A percentile compares a stretch with the other conserved stretches of the same genome.
These are phyloP conservation scores for Rhynchospora pubera DNA, from an alignment of 176 grass and related monocot species.

Conservation along the genomic window DNA sequence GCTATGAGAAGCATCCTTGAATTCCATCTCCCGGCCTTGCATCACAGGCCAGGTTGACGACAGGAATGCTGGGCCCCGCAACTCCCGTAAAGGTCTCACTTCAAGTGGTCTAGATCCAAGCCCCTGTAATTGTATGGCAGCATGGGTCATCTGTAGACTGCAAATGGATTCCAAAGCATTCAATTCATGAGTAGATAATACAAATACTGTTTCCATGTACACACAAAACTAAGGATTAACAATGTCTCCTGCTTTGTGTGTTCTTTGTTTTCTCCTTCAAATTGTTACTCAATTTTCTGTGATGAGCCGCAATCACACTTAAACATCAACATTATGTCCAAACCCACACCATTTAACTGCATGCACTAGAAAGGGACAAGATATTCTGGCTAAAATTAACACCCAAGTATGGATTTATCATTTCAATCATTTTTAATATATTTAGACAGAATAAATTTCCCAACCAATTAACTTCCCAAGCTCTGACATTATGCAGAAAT, in stretches of 20 bases:
- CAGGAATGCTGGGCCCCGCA: not conserved
- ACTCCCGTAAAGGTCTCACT: slow-evolving; percentile 15
- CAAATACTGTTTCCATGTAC: not conserved
- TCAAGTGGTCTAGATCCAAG: slow-evolving; percentile 10
- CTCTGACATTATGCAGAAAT: not conserved
- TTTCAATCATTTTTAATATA: not conserved
- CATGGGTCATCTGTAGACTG: slow-evolving; percentile 2
- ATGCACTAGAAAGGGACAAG: not conserved
- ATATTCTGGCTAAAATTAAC: not conserved
- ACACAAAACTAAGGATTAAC: not conserved
- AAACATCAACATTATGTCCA: not conserved
- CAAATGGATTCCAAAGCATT: not conserved
- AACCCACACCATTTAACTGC: not conserved
- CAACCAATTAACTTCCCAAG: too few relatives aligned
- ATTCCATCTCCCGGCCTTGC: not conserved
- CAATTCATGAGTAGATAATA: not conserved
- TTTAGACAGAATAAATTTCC: not conserved
- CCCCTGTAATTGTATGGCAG: slow-evolving; percentile 2
- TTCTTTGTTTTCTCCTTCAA: not conserved
- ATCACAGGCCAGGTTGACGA: not conserved
- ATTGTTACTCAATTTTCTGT: not conserved
- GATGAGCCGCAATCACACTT: not conserved
- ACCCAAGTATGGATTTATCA: not conserved
- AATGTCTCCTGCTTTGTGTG: not conserved
- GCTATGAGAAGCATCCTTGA: not conserved